Conservation (phyloP, 495 filamentous ascomycete species). For the Bacidia gigantensis region DNA sequence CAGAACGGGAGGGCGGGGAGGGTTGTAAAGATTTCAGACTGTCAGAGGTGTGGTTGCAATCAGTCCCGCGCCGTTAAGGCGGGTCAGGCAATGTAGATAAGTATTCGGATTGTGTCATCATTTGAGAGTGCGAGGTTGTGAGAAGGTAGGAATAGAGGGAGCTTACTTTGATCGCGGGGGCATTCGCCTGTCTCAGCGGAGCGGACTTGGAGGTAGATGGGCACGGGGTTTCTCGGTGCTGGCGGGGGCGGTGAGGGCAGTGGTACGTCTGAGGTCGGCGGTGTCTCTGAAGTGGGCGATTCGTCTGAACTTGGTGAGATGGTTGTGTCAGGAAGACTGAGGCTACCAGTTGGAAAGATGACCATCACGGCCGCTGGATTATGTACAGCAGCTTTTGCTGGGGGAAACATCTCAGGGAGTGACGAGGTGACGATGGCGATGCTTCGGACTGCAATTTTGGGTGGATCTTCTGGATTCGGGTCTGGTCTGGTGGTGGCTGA, state of each 20-base stretch:
- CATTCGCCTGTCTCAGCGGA: constrained; percentile 84
- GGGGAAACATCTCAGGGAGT: constrained; percentile 53
- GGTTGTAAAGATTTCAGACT: constrained; percentile 49
- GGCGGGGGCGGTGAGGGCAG: too few relatives aligned
- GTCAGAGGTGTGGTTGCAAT: constrained; percentile 64
- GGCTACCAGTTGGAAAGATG: constrained; percentile 40
- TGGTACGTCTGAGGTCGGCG: too few relatives aligned
- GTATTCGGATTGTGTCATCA: constrained; percentile 77
- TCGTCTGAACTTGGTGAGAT: too few relatives aligned
- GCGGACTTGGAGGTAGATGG: constrained; percentile 64
- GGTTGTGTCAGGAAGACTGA: constrained; percentile 12
- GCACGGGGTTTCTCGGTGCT: constrained; percentile 25
- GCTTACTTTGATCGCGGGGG: constrained; percentile 76
- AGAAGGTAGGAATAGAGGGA: background rate
- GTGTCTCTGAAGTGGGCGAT: too few relatives aligned
- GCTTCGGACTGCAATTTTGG: constrained; percentile 17
- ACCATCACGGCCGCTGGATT: constrained; percentile 61
- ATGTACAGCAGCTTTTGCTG: constrained; percentile 57
- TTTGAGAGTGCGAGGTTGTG: constrained; percentile 23
- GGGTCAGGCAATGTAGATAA: constrained; percentile 99
- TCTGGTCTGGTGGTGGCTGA: background rate
- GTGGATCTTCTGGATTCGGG: background rate
- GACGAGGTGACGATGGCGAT: constrained; percentile 58
- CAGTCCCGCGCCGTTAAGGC: constrained; percentile 39
- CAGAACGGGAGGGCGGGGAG: constrained; percentile 26